A percentile compares a stretch with the other conserved stretches of the same genome.
phyloP scores from a whole-genome alignment of 2,329 filamentous ascomycete species.

The Penicillium olsonii region DNA sequence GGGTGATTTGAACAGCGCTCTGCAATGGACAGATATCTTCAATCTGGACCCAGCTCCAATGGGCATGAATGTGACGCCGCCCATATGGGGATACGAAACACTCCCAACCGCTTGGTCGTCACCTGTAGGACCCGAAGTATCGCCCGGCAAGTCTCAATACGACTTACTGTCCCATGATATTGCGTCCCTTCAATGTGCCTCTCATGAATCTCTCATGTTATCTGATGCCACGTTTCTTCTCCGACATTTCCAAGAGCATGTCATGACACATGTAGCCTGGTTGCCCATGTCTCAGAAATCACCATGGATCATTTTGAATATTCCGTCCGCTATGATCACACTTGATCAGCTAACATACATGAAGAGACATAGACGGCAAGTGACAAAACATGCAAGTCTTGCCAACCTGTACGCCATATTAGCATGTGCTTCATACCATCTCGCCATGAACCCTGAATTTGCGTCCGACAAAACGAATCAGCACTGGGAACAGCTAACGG shows the following conservation, averaged over 20 bases:
- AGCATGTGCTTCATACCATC: neutral
- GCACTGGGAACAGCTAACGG: neutral
- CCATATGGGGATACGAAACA: neutral
- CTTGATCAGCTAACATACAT: conserved; percentile 4
- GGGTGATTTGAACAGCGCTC: neutral
- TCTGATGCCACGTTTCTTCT: neutral
- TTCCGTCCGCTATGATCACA: conserved; percentile 4
- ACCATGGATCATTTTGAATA: neutral
- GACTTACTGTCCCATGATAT: neutral
- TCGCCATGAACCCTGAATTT: neutral
- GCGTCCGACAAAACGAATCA: neutral
- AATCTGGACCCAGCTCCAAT: neutral
- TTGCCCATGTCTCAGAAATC: neutral
- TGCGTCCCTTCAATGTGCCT: neutral
- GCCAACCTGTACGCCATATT: conserved; percentile 3
- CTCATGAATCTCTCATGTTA: neutral
- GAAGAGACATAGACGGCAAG: neutral
- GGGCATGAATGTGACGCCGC: neutral
- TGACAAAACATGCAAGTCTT: conserved; percentile 2
- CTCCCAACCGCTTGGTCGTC: neutral
- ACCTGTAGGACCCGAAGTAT: neutral
- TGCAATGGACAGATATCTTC: neutral
- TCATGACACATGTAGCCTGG: neutral
- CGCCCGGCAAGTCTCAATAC: neutral
- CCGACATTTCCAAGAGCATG: neutral